Percentiles rank a stretch among this genome's conserved stretches.
These are phyloP conservation scores for Cryptococcus sp. DNA, from an alignment of 1,284 basidiomycete genomes.

Conservation along the genomic window DNA sequence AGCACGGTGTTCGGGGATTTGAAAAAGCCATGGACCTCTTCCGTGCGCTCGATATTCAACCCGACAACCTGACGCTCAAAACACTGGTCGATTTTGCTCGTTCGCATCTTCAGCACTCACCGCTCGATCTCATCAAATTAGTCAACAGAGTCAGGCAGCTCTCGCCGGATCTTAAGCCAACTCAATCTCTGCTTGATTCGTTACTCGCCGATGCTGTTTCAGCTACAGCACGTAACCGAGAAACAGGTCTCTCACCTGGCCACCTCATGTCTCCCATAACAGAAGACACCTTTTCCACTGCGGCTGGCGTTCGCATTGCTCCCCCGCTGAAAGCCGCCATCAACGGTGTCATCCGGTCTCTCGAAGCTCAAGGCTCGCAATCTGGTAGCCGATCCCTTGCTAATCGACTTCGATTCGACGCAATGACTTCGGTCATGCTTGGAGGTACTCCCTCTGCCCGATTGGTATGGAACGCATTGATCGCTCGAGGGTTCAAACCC, in stretches of 20 bases:
- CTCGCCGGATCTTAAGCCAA: conserved; percentile 18
- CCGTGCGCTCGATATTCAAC: conserved; percentile 13
- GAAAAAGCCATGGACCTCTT: conserved; percentile 10
- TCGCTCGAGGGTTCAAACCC: conserved; percentile 40
- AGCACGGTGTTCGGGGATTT: conserved; percentile 7
- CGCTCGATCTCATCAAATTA: conserved; percentile 27
- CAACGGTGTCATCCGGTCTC: conserved; percentile 14
- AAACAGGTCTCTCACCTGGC: neutral
- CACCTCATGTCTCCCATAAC: neutral
- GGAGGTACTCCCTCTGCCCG: conserved; percentile 23
- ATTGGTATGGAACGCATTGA: conserved; percentile 36
- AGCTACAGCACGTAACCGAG: neutral
- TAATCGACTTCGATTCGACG: conserved; percentile 38
- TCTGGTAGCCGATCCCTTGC: conserved; percentile 22
- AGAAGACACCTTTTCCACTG: conserved; percentile 6
- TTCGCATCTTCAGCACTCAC: conserved; percentile 12
- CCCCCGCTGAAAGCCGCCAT: conserved; percentile 11
- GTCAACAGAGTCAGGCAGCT: conserved; percentile 22
- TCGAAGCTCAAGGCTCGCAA: conserved; percentile 8
- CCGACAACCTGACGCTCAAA: conserved; percentile 34
- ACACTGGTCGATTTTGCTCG: conserved; percentile 33
- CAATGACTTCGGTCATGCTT: conserved; percentile 18
- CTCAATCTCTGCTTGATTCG: conserved; percentile 29
- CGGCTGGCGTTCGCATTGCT: conserved; percentile 13
- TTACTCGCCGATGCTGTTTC: conserved; percentile 24